These are phyloP conservation scores for Raphanus sativus DNA, from an alignment of 345 rosid species.

Conservation along the genomic window DNA sequence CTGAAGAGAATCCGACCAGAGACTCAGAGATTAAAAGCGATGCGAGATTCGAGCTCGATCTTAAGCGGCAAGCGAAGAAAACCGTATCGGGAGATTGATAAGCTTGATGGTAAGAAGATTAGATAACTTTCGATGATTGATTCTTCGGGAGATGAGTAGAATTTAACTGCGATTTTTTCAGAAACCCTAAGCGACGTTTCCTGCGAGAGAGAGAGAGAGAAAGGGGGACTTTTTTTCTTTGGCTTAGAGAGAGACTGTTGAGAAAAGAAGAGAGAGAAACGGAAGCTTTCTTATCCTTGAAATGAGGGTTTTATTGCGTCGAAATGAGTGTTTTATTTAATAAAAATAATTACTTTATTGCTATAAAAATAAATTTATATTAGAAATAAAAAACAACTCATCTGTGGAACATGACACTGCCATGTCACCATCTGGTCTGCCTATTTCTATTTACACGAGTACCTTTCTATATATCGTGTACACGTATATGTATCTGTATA, in stretches of 20 bases:
- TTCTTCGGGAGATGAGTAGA: constrained; percentile 39
- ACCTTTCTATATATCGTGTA: constrained; percentile 11
- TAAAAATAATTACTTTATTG: constrained; percentile 18
- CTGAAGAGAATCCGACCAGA: constrained; percentile 28
- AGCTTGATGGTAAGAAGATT: constrained; percentile 30
- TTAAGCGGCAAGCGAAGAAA: constrained; percentile 50
- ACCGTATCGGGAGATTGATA: constrained; percentile 39
- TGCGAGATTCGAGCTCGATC: constrained; percentile 38
- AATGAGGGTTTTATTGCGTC: constrained; percentile 51
- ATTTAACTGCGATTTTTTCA: constrained; percentile 56
- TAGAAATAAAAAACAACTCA: constrained; percentile 12
- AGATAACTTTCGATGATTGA: constrained; percentile 22
- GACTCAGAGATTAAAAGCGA: neutral
- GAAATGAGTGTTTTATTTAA: constrained; percentile 43
- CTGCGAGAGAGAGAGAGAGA: constrained; percentile 23
- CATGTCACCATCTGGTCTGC: constrained; percentile 47
- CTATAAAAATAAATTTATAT: neutral
- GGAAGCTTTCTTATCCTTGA: constrained; percentile 47
- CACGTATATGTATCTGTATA: constrained; percentile 1
- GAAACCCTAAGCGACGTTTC: constrained; percentile 55
- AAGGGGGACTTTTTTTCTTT: constrained; percentile 27
- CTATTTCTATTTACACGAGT: constrained; percentile 28
- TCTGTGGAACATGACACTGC: constrained; percentile 47
- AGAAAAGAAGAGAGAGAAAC: constrained; percentile 30
- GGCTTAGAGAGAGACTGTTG: constrained; percentile 46